Evolutionary conservation across 768 basidiomycete genomes (phyloP), one percentile per base, ranked within the genome.

Genomic region (Amanita molliuscula): DNA sequence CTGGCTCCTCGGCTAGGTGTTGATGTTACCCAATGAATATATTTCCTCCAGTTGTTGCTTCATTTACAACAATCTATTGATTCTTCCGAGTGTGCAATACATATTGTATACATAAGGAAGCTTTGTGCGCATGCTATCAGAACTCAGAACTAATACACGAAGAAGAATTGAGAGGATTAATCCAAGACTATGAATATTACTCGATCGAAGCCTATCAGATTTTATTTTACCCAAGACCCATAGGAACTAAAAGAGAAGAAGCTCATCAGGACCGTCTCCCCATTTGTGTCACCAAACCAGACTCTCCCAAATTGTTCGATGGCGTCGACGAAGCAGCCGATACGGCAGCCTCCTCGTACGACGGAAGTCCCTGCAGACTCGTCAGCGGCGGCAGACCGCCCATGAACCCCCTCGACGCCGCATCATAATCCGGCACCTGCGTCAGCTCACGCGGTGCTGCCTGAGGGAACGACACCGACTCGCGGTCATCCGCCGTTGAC

Each of bases 301-400:
- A 7, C 10, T 44, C 49, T 23, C 21, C 21, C 4, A 25, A 23
- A 15, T 11, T 42, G 21, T 25, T 13, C 13, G 11, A 13, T 13
- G 23, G 34, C 21, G 15, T 8, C 1, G 38, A 20, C 21, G 18
- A 16, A 25, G 37, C 31, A 2, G 29, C 13, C 13, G 48, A 43
- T 28, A 35, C 20, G 8, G 59, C 54, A 8, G 77, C 77, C 60
- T 91, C 91, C 56, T 89, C 90, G 57, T 98, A 98, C 34, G 82
- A 87, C 42, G 94, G 94, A 56, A 95, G 61, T 5, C 87, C 90
- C 23, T 69, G 72, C 70, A 84, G 73, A 57, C 85, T 84, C 58
- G 74, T 74, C 59, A 92, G 64, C 13, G 95, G 92, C 8, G 86
- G 82, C n/a, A 94, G 83, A 4, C 93, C 92, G 6, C 93, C 93